Base-by-base conservation (phyloP, 2,329 filamentous ascomycete genomes). In the Grosmannia penicillata region DNA sequence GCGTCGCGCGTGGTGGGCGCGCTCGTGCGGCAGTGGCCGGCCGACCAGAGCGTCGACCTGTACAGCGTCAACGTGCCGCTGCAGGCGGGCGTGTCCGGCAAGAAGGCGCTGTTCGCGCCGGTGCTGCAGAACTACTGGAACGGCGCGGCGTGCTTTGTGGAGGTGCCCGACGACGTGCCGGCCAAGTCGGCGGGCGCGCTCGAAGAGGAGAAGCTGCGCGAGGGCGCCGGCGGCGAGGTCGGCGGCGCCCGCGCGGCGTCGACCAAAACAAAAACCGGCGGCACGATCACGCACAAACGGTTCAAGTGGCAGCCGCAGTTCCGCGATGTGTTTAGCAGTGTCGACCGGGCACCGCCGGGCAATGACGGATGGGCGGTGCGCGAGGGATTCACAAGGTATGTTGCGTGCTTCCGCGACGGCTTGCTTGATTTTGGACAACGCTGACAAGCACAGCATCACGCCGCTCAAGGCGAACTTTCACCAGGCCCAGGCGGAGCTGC, bases 261-360 rank as follows among this genome's bases (percentile, higher is more conserved):
- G 19, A 22, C 14, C 9, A 21, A n/a, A 10, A 24, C 31, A 11
- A 19, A 14, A 4, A 15, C 18, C 4, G 51, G 60, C 29, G 61
- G 68, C 23, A 70, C 65, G 8, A 25, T 48, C 18, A 38, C 37
- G 40, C 84, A 93, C 57, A 84, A 82, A 56, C 82, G 93, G 58
- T 96, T 95, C 66, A 93, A 89, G 60, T 96, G 91, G 91, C 76
- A 82, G 34, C 91, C 89, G 3, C 75, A 74, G 45, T 91, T 96
- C 58, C 68, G 73, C 25, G 87, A 93, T 57, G 85, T 96, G 3
- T 85, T 85, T 57, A 74, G 81, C 53, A 87, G 82, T 48, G 86
- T 95, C n/a, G 75, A 86, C 48, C 72, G 80, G 46, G 76, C 79
- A 28, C 65, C 67, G 24, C 82, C 83, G 4, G 86, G 86, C 4